These are phyloP conservation scores for Hypsizygus marmoreus DNA, from an alignment of 768 basidiomycete species.

Conservation along the genomic window DNA sequence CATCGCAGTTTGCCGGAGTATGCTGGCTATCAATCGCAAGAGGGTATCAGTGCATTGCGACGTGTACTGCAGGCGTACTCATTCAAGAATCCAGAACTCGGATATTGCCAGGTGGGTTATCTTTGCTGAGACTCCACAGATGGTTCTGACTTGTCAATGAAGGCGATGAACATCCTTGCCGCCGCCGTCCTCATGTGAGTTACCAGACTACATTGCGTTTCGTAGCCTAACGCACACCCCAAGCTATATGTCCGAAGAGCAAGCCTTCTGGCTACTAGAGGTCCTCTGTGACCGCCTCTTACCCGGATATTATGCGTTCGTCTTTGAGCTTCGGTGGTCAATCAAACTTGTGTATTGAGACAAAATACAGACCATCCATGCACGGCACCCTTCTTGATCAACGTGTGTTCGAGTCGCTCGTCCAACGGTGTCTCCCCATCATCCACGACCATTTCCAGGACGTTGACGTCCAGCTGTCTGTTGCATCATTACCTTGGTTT, in stretches of 20 bases:
- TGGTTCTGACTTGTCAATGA: conserved; percentile 7
- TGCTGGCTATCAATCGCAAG: conserved; percentile 89
- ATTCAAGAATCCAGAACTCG: conserved; percentile 89
- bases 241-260: conserved; percentile 99
- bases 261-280: conserved; percentile 96
- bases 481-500: conserved; percentile 98
- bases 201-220: neutral
- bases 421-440: conserved; percentile 85
- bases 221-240: conserved; percentile 10
- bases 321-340: conserved; percentile 4
- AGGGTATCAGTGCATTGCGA: conserved; percentile 82
- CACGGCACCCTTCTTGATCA: conserved; percentile 99
- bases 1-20: conserved; percentile 97
- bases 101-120: conserved; percentile 83
- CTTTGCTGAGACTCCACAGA: neutral
- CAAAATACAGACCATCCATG: conserved; percentile 80
- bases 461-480: conserved; percentile 95
- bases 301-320: conserved; percentile 96
- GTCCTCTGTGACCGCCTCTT: conserved; percentile 92
- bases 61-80: conserved; percentile 95
- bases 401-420: conserved; percentile 94
- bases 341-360: conserved; percentile 7
- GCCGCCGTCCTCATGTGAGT: conserved; percentile 91
- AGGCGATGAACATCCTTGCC: conserved; percentile 98
- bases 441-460: conserved; percentile 90